Evolutionary conservation across 2,329 filamentous ascomycete genomes (phyloP), one percentile per base, ranked within the genome.

Genomic region (Chaetomium olivaceum): DNA sequence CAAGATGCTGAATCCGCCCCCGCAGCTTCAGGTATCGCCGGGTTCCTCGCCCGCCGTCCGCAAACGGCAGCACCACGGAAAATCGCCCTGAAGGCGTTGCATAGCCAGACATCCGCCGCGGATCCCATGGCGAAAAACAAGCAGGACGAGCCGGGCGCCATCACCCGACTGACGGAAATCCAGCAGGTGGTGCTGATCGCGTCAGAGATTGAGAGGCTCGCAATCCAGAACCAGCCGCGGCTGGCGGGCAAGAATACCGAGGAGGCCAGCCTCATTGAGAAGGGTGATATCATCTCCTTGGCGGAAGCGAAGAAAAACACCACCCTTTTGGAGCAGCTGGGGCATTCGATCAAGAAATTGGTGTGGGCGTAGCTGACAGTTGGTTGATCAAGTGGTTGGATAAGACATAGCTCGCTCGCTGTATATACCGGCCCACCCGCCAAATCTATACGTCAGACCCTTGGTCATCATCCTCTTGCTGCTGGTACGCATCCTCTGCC

Each of bases 321-420:
- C 0, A 91, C 93, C 0, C 83, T 96, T 72, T 77, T 98, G 61
- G 94, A 97, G 78, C 89, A 94, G 76, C 79, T 96, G 73, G 92
- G 93, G 1, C 93, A 98, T 80, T 91, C 90, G 66, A 83, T 98
- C 73, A 97, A 97, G 85, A 96, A 92, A 81, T 79, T 98, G 75
- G 93, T 99, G 14, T 98, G 95, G 95, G 85, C 85, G 27, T 78
- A 63, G 58, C 16, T 16, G 23, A 8, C 21, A 43, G 11, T 43
- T 27, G 27, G 59, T 33, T 25, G 16, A 4, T 23, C 5, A 7
- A 23, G 21, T 33, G 19, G 29, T 31, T 57, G 23, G 39, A 21
- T 50, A 19, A 33, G 27, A 25, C n/a, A 23, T 51, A 19, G 43
- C 16, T 54, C 8, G 23, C 19, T 54, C 25, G 23, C 16, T 36